phyloP scores from a whole-genome alignment of 441 rosid species.

The Mallotus japonicus region DNA sequence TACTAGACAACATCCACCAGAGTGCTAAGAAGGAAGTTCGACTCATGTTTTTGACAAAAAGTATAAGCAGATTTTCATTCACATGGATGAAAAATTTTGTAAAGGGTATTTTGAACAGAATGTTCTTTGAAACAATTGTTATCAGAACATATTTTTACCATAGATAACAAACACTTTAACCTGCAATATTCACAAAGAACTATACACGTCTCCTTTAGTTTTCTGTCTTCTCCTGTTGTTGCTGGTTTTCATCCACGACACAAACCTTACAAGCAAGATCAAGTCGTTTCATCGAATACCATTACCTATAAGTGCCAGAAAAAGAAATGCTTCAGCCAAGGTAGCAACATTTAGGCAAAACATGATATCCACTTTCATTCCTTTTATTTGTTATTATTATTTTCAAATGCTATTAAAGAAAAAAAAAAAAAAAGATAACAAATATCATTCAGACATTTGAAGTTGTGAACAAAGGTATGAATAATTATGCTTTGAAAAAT shows the following conservation, averaged over 20 bases:
- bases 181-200: slow-evolving; percentile 44
- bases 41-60: background rate
- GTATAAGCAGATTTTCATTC: slow-evolving; percentile 18
- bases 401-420: background rate
- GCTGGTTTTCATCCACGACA: slow-evolving; percentile 38
- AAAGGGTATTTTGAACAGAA: slow-evolving; percentile 13
- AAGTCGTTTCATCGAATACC: slow-evolving; percentile 59
- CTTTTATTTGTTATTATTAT: background rate
- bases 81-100: background rate
- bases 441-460: background rate
- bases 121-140: slow-evolving; percentile 20
- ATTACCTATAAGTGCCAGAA: slow-evolving; percentile 40
- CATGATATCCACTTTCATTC: background rate
- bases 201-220: slow-evolving; percentile 18
- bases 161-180: slow-evolving; percentile 29
- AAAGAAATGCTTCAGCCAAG: slow-evolving; percentile 18
- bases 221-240: slow-evolving; percentile 19
- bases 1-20: no score
- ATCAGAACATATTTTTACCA: slow-evolving; percentile 22
- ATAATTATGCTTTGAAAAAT: no score
- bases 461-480: background rate
- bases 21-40: background rate
- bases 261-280: slow-evolving; percentile 31
- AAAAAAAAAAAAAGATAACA: background rate
- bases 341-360: background rate